phyloP scores from a whole-genome alignment of 768 basidiomycete species.

The Rhizopogon roseolus region DNA sequence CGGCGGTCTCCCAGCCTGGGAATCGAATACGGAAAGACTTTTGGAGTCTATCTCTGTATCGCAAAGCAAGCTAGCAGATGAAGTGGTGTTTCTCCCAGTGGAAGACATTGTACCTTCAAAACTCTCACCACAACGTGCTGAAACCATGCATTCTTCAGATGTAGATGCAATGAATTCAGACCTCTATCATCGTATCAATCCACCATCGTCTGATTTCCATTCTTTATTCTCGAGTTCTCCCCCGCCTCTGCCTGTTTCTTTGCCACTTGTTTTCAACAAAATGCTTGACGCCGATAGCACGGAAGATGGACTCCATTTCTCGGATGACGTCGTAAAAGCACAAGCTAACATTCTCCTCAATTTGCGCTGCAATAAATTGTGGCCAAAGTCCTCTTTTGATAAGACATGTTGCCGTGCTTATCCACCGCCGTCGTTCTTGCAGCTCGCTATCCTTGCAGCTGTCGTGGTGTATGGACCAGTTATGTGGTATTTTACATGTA shows the following conservation, averaged over 20 bases:
- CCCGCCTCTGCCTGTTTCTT: constrained; percentile 36
- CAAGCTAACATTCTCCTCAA: constrained; percentile 82
- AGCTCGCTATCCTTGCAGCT: constrained; percentile 45
- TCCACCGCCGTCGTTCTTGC: constrained; percentile 55
- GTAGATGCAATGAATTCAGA: constrained; percentile 92
- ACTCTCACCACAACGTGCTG: constrained; percentile 56
- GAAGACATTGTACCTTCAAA: constrained; percentile 65
- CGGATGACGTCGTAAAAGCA: constrained; percentile 49
- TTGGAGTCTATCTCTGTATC: constrained; percentile 43
- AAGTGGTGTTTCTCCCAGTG: constrained; percentile 75
- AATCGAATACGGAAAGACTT: constrained; percentile 63
- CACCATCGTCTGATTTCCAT: constrained; percentile 25
- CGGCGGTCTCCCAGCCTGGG: constrained; percentile 78
- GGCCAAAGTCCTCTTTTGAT: constrained; percentile 59
- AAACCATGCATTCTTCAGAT: constrained; percentile 70
- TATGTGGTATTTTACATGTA: constrained; percentile 32
- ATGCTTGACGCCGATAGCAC: constrained; percentile 74
- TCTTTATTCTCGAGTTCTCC: constrained; percentile 19
- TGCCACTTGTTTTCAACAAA: constrained; percentile 78
- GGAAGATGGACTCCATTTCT: constrained; percentile 82
- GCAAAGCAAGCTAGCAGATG: constrained; percentile 51
- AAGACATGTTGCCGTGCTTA: constrained; percentile 82
- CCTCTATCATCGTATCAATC: constrained; percentile 61
- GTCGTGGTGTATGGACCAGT: constrained; percentile 50
- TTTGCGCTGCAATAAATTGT: constrained; percentile 69